Evolutionary conservation across 208 protist species (phyloP), one percentile per base, ranked within the genome.

Genomic region (Porcisia deanei): DNA sequence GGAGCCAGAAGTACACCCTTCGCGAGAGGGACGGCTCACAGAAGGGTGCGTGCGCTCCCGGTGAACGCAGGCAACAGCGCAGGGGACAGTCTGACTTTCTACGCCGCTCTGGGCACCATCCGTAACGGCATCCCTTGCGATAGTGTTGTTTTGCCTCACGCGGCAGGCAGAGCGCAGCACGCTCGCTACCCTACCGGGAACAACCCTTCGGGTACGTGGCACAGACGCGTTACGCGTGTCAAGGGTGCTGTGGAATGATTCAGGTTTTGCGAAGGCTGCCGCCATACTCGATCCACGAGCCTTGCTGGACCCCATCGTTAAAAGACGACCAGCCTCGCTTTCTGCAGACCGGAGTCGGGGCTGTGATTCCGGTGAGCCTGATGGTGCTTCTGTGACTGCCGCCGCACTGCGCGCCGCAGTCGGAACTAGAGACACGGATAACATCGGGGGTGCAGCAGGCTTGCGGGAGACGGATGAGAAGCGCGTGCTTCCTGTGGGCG

Each of bases 31-130:
- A 8, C 49, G 68, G 7, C 6, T 20, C 34, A 59, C 37, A 58
- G 34, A 45, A 16, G 53, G 9, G 9, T 22, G 25, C 53, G 16
- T 54, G 34, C 53, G 68, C 68, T 72, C 16, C 7, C 37, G 34
- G 7, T 25, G 68, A 14, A 72, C 68, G 47, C 49, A 72, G 34
- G 70, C 41, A 12, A 16, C 68, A 18, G 30, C 68, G 30, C 66
- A n/a, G 14, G 66, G 12, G 47, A 30, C 25, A 41, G 47, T 9
- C 9, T 5, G 66, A 41, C 66, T 22, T 20, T 71, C n/a, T 12
- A 8, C n/a, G 25, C 47, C 47, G 10, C 8, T 41, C 66, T 14
- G 12, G 14, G 14, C 10, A 20, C 10, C 66, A 7, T 57, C 47
- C 16, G 18, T 49, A 41, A 30, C 43, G 18, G 25, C 18, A 7